These are phyloP conservation scores for Echium plantagineum DNA, from an alignment of 257 asterid genomes.

Conservation along the genomic window DNA sequence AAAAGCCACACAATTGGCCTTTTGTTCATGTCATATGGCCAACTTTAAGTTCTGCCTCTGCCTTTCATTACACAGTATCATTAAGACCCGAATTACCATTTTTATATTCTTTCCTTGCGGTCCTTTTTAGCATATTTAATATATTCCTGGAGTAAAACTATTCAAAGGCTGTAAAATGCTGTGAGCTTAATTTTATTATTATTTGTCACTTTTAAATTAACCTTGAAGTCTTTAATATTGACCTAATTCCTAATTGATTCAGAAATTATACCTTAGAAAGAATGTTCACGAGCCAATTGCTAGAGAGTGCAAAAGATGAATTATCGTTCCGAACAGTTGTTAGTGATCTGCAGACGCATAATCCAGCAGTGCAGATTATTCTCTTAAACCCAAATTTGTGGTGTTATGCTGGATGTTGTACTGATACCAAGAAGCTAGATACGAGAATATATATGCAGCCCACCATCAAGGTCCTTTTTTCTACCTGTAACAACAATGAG, in stretches of 20 bases:
- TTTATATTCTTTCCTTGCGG: too few relatives aligned
- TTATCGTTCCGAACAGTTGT: constrained; percentile 71
- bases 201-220: constrained; percentile 2
- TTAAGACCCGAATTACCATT: too few relatives aligned
- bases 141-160: too few relatives aligned
- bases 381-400: constrained; percentile 78
- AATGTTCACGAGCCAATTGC: constrained; percentile 64
- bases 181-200: background rate
- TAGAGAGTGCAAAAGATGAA: constrained; percentile 80
- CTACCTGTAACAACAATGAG: constrained; percentile 30
- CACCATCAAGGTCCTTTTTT: constrained; percentile 47
- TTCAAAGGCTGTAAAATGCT: too few relatives aligned
- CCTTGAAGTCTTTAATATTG: constrained; percentile 4
- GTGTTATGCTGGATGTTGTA: constrained; percentile 47
- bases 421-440: constrained; percentile 30
- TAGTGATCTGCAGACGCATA: constrained; percentile 52
- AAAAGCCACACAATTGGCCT: too few relatives aligned
- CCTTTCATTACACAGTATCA: too few relatives aligned
- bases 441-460: constrained; percentile 49
- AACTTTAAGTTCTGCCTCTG: too few relatives aligned
- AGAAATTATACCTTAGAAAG: constrained; percentile 66
- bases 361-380: constrained; percentile 54
- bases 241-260: constrained; percentile 11
- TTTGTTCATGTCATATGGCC: too few relatives aligned
- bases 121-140: too few relatives aligned